Evolutionary conservation across 306 rosid species (phyloP).

Genomic region (Macrotyloma uniflorum): DNA sequence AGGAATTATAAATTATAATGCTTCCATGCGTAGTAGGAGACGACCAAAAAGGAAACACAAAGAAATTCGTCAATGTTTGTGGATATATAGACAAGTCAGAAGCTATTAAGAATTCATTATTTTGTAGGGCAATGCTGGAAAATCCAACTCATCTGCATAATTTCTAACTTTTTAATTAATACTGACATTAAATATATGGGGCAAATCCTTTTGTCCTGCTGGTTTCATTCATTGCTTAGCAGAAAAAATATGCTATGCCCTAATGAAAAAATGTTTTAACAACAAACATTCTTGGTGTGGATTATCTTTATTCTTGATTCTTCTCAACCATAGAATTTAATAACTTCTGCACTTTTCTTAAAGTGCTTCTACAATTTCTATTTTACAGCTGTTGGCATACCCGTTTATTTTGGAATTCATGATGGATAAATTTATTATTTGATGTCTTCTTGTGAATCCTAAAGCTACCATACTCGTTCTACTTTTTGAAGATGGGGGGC

Average conservation of each 20-base stretch:
- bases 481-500: background rate
- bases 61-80: conserved; percentile 12
- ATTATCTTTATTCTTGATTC: conserved; percentile 10
- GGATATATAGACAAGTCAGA: conserved; percentile 26
- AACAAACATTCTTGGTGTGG: background rate
- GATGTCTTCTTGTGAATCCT: conserved; percentile 31
- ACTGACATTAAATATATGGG: conserved; percentile 23
- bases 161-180: background rate
- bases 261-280: background rate
- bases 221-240: background rate
- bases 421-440: background rate
- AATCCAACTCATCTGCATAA: conserved; percentile 18
- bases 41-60: conserved; percentile 20
- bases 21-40: background rate
- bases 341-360: background rate
- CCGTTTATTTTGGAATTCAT: conserved; percentile 25
- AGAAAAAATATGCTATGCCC: background rate
- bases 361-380: conserved; percentile 12
- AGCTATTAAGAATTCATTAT: conserved; percentile 31
- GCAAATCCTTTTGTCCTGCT: background rate
- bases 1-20: conserved; percentile 19
- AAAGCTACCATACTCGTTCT: conserved; percentile 9
- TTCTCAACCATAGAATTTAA: conserved; percentile 3
- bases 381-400: conserved; percentile 28
- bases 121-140: conserved; percentile 22